Conservation (phyloP, 164 flowering plant species). For the Litsea cubeba region DNA sequence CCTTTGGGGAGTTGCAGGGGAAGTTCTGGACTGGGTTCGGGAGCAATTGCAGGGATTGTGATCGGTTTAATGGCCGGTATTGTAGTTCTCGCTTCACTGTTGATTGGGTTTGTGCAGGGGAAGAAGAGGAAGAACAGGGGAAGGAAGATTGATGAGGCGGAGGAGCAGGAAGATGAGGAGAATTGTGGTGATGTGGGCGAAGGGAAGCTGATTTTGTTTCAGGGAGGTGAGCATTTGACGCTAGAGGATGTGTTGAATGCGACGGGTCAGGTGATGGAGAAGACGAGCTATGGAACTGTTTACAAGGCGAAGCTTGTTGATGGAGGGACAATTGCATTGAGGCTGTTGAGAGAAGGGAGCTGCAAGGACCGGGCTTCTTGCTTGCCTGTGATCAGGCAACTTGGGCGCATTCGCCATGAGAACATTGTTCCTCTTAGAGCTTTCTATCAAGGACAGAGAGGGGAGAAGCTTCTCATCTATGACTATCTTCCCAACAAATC, state of each 20-base stretch:
- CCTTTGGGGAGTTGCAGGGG: slow-evolving; percentile 58
- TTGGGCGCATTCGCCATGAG: slow-evolving; percentile 84
- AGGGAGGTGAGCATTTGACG: slow-evolving; percentile 94
- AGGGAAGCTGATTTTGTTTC: slow-evolving; percentile 76
- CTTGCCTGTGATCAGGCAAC: slow-evolving; percentile 70
- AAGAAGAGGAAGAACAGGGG: slow-evolving; percentile 54
- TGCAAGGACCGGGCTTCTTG: slow-evolving; percentile 79
- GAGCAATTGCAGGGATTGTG: slow-evolving; percentile 85
- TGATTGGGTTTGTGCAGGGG: slow-evolving; percentile 79
- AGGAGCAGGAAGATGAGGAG: slow-evolving; percentile 60
- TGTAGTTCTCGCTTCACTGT: slow-evolving; percentile 73
- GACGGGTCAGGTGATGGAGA: slow-evolving; percentile 97
- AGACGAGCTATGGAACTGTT: slow-evolving; percentile 88
- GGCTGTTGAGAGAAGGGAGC: slow-evolving; percentile 90
- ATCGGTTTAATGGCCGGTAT: slow-evolving; percentile 84
- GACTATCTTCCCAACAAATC: slow-evolving; percentile 71
- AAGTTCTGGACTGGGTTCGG: slow-evolving; percentile 64
- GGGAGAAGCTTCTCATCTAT: slow-evolving; percentile 95
- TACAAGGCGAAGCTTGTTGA: slow-evolving; percentile 94
- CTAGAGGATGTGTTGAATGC: slow-evolving; percentile 95
- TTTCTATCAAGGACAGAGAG: slow-evolving; percentile 96
- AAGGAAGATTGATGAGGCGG: slow-evolving; percentile 43
- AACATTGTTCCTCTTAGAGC: slow-evolving; percentile 91
- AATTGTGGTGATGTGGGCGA: slow-evolving; percentile 44
- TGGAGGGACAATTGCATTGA: slow-evolving; percentile 88